Evolutionary conservation across 2,329 filamentous ascomycete species (phyloP).

Genomic region (Talaromyces sp.): DNA sequence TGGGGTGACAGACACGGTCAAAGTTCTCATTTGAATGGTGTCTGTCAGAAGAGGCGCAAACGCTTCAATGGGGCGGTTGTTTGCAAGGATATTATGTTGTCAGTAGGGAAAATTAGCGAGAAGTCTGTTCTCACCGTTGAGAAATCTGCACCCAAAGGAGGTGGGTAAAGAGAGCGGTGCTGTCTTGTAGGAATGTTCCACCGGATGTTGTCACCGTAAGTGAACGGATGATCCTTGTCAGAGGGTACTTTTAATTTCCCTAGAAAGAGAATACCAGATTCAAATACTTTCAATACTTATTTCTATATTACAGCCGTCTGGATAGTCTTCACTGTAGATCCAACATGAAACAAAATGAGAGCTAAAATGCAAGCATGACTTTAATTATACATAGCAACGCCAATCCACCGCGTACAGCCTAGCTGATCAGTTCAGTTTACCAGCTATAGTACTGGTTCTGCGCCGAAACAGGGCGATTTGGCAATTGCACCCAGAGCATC

Average conservation of each 20-base stretch:
- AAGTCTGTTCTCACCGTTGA: neutral
- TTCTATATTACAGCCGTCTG: slow-evolving; percentile 9
- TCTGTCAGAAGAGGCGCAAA: neutral
- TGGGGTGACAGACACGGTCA: neutral
- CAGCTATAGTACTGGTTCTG: slow-evolving; percentile 90
- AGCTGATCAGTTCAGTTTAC: slow-evolving; percentile 56
- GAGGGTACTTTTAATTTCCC: neutral
- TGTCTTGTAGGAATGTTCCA: neutral
- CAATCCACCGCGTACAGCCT: neutral
- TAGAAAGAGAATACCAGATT: neutral
- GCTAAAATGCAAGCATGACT: neutral
- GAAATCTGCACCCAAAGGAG: neutral
- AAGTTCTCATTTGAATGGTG: neutral
- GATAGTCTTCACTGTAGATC: neutral
- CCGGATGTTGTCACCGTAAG: neutral
- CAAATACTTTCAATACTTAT: neutral
- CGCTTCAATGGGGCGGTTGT: neutral
- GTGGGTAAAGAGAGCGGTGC: neutral
- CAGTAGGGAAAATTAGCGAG: neutral
- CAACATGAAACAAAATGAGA: neutral
- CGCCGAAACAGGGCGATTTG: slow-evolving; percentile 74
- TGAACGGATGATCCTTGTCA: neutral
- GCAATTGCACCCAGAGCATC: slow-evolving; percentile 81
- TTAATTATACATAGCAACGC: neutral
- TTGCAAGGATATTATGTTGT: neutral